These are phyloP conservation scores for Rosa persica DNA, from an alignment of 306 rosid genomes.

Conservation along the genomic window DNA sequence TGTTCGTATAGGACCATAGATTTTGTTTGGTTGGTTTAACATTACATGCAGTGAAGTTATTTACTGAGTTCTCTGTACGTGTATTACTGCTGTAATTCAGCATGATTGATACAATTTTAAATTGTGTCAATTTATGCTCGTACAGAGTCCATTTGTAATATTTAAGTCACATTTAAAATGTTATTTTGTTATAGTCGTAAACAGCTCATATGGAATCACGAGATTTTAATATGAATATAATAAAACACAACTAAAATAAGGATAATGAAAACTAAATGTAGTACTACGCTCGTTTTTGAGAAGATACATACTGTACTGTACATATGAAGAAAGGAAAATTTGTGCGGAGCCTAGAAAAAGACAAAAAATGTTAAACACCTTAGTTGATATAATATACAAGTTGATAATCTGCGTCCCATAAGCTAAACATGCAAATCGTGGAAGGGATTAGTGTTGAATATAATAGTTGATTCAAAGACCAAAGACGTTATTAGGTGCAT, in stretches of 20 bases:
- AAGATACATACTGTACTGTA: not conserved
- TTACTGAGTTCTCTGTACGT: not conserved
- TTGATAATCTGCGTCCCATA: not conserved
- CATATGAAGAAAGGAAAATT: not conserved
- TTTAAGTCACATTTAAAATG: not conserved
- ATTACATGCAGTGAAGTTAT: not conserved
- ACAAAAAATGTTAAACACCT: not conserved
- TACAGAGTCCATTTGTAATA: rapidly evolving
- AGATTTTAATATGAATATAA: not conserved
- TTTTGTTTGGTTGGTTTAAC: not conserved
- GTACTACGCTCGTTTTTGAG: not conserved
- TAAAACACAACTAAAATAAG: not conserved
- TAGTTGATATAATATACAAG: not conserved
- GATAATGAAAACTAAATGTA: not conserved
- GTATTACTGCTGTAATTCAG: not conserved
- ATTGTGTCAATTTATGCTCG: not conserved
- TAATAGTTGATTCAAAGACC: not conserved
- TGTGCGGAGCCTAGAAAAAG: too few relatives aligned
- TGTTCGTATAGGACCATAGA: not conserved
- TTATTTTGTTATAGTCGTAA: not conserved
- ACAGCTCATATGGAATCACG: not conserved
- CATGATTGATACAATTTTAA: not conserved
- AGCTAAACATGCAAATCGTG: conserved; percentile 30
- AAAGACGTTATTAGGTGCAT: not conserved
- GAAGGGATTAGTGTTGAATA: not conserved